Evolutionary conservation across 306 rosid species (phyloP), one percentile per base, ranked within the genome.

Genomic region (Coriaria nepalensis): DNA sequence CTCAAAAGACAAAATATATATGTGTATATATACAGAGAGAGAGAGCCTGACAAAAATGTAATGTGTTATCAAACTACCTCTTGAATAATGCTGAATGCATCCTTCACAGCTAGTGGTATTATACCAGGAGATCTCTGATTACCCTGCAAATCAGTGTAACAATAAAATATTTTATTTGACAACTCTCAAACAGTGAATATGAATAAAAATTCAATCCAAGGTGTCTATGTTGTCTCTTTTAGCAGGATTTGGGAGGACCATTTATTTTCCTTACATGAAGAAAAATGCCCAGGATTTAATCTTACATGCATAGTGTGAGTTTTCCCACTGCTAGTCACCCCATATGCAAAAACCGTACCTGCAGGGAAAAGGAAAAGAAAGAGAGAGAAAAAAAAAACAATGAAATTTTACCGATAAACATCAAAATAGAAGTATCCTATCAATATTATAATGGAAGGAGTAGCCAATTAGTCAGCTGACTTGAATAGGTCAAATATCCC

Each of bases 261-360:
- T 10, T 45, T 53, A 8, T 40, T 34, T 8, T 2, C 35, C 41
- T 34, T 37, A 5, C 13, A 50, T 53, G 53, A 54, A 39, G 51
- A 51, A 56, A 64, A 50, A 42, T 20, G 1, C 29, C 29, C 29
- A 20, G 29, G 29, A 40, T 40, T 29, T 47, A 36, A 50, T 62
- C 94, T 90, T 56, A 90, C 98, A 75, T 90, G 98, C 98, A 90
- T 90, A 47, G 98, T 90, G 73, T 90, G 98, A 63, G 98, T 90
- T 85, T 90, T 90, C 69, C 98, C 98, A 20, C 98, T 90, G 79
- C 98, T 90, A 40, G 98, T 81, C 51, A 90, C 98, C 55, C 98
- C 98, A 63, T 90, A 90, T 9, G 98, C 98, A 69, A 90, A 90
- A 59, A 90, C 77, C 20, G 98, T 90, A 58, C 98, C 98, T 90